These are phyloP conservation scores for Teunomyces pallodes DNA, from an alignment of 805 yeast genomes.

Conservation along the genomic window DNA sequence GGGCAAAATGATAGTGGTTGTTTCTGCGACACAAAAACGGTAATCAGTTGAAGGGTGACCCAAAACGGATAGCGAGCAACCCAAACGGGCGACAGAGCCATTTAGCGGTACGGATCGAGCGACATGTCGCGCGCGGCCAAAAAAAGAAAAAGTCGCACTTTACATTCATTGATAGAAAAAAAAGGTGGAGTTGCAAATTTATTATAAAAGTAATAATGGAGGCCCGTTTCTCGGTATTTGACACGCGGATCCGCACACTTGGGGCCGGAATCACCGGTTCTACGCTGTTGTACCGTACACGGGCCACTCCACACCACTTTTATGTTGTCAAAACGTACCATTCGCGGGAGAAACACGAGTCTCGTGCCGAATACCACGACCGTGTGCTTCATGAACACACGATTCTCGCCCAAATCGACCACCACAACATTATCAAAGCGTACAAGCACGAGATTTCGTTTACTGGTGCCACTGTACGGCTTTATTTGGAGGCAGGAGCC, in stretches of 20 bases:
- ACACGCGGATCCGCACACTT: constrained; percentile 7
- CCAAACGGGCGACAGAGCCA: background rate
- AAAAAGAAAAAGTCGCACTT: background rate
- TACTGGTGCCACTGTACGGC: constrained; percentile 18
- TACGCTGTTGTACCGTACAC: constrained; percentile 25
- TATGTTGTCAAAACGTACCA: constrained; percentile 49
- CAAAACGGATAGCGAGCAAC: background rate
- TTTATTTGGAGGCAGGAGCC: constrained; percentile 35
- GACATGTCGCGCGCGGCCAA: no score
- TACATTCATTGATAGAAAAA: background rate
- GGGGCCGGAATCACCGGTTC: constrained; percentile 34
- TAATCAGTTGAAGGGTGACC: background rate
- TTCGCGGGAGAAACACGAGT: constrained; percentile 37
- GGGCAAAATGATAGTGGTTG: background rate
- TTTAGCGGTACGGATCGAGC: background rate
- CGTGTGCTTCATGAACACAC: constrained; percentile 39
- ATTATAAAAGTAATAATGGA: background rate
- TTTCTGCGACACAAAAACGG: background rate
- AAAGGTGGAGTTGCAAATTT: background rate
- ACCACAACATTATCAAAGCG: constrained; percentile 35
- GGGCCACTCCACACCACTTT: background rate
- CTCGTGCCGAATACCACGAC: constrained; percentile 34
- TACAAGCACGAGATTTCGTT: constrained; percentile 26
- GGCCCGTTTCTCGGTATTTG: background rate
- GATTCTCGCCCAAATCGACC: constrained; percentile 24